Evolutionary conservation across 805 yeast species (phyloP).

Genomic region (Wickerhamiella allomyrinae): DNA sequence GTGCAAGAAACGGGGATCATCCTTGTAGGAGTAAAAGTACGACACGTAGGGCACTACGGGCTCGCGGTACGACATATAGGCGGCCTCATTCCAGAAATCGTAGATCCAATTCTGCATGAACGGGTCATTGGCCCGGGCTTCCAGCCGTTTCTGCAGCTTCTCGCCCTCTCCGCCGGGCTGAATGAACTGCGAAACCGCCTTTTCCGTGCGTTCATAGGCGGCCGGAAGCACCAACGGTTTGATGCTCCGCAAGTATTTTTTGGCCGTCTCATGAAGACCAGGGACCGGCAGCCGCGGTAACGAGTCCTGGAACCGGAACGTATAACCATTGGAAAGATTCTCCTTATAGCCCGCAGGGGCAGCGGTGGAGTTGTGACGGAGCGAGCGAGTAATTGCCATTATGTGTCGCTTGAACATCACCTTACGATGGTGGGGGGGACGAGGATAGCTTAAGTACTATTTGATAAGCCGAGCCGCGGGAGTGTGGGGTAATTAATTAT

Average conservation of each 20-base stretch:
- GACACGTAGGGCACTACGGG: conserved; percentile 93
- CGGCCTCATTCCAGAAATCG: conserved; percentile 87
- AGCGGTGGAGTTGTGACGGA: conserved; percentile 22
- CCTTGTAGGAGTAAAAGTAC: conserved; percentile 76
- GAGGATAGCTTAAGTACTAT: neutral
- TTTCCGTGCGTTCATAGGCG: conserved; percentile 39
- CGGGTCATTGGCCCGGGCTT: conserved; percentile 39
- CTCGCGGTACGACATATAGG: conserved; percentile 80
- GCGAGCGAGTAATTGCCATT: neutral
- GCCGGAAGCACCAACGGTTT: conserved; percentile 45
- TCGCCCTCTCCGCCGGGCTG: conserved; percentile 50
- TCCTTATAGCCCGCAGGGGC: conserved; percentile 22
- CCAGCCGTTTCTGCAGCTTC: conserved; percentile 51
- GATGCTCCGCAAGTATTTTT: conserved; percentile 55
- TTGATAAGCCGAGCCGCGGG: neutral
- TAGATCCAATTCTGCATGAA: conserved; percentile 72
- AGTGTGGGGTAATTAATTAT: neutral
- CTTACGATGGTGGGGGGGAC: neutral
- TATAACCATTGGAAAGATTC: conserved; percentile 41
- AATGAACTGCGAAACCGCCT: conserved; percentile 51
- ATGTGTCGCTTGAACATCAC: neutral
- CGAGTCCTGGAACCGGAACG: conserved; percentile 55
- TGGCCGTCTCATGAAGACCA: conserved; percentile 51
- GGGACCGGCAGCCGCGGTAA: conserved; percentile 88
- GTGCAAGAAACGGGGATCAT: conserved; percentile 28